Evolutionary conservation across 169 alveolate genomes (phyloP), one percentile per base, ranked within the genome.

Genomic region (Amoebophrya sp.): DNA sequence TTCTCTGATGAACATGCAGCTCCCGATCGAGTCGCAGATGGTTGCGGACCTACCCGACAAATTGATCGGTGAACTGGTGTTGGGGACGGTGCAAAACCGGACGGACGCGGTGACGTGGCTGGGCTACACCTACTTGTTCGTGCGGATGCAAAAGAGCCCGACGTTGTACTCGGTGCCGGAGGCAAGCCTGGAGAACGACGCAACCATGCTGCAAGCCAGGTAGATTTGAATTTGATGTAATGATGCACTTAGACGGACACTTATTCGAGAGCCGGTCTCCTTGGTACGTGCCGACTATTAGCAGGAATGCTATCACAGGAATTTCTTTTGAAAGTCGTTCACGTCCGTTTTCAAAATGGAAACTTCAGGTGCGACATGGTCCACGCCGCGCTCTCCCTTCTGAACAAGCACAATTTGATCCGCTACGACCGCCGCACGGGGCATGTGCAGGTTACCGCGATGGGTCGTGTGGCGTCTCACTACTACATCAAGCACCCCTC

Each of bases 101-200:
- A 95, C 96, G 91, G 99, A 99, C 90, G 99, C 99, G 0, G 97
- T 98, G 23, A 95, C 97, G 69, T 99, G 99, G 99, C 94, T 99
- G 41, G 96, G 97, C 45, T 96, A 97, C 88, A 99, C 99, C n/a
- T 99, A 98, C 93, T 96, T 98, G 92, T 97, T 97, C 92, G 98
- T 98, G 42, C 95, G 99, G 91, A 95, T 98, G 98, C 91, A 94
- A 91, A 97, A 95, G 92, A 94, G 94, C 70, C 99, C 99, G 0
- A 90, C 91, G 18, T 93, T 97, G 50, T 99, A 99, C 93, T 99
- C 99, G 23, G 91, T 97, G 18, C 90, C 94, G 69, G 95, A 91
- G 42, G 96, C 88, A 40, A 40, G 34, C 70, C 91, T 92, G 34
- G 92, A 92, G 34, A 69, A 48, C 41, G 93, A 89, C 40, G 92